Evolutionary conservation across 2,329 filamentous ascomycete species (phyloP).

Genomic region (Venturia aucupariae): DNA sequence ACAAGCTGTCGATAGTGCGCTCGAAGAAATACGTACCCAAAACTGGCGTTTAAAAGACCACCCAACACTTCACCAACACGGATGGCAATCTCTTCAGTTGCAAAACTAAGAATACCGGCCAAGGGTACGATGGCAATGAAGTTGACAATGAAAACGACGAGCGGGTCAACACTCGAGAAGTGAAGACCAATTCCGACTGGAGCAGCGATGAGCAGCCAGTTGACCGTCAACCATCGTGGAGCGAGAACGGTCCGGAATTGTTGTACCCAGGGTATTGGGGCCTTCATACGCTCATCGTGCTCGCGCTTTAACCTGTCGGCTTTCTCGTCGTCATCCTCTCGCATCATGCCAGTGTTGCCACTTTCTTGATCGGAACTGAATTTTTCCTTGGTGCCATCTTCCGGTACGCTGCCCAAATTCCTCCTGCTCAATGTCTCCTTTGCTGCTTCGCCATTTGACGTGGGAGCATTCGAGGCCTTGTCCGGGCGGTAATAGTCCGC

Average conservation of each 20-base stretch:
- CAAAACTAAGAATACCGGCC: conserved; percentile 76
- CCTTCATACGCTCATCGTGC: conserved; percentile 9
- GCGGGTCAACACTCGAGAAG: conserved; percentile 9
- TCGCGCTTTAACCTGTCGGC: conserved; percentile 6
- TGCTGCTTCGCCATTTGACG: conserved; percentile 3
- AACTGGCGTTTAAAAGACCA: conserved; percentile 81
- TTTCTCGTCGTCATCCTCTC: not conserved
- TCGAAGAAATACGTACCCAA: conserved; percentile 49
- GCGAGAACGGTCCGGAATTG: conserved; percentile 14
- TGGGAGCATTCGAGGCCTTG: not conserved
- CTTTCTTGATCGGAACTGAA: not conserved
- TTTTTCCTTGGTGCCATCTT: conserved; percentile 7
- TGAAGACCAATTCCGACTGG: conserved; percentile 37
- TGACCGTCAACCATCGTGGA: conserved; percentile 16
- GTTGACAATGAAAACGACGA: conserved; percentile 64
- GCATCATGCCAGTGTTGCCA: not conserved
- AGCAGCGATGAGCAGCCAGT: conserved; percentile 14
- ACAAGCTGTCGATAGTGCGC: not conserved
- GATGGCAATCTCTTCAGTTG: conserved; percentile 82
- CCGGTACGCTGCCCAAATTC: not conserved
- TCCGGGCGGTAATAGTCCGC: conserved; percentile 2
- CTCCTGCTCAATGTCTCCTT: not conserved
- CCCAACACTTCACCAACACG: conserved; percentile 73
- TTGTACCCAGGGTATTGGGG: conserved; percentile 11
- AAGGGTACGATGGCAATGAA: conserved; percentile 89